phyloP scores from a whole-genome alignment of 495 filamentous ascomycete species.

The Neurospora tetraspora region DNA sequence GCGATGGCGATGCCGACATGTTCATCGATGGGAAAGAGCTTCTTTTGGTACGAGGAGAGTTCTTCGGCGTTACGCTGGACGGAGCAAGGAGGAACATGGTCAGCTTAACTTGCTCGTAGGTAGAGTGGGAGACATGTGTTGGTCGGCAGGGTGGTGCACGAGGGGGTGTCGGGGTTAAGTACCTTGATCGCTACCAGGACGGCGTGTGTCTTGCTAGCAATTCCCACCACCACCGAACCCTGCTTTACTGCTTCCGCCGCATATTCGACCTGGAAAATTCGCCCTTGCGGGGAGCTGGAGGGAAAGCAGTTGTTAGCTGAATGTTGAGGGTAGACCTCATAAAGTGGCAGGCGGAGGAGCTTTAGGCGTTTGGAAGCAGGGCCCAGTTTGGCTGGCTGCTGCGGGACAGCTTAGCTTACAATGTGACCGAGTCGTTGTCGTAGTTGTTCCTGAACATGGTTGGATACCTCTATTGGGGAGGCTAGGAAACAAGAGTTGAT shows the following conservation, averaged over 20 bases:
- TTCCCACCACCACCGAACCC: constrained; percentile 92
- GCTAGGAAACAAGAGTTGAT: not conserved
- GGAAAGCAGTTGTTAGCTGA: constrained; percentile 5
- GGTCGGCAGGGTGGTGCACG: not conserved
- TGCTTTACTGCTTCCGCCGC: constrained; percentile 98
- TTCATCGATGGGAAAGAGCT: constrained; percentile 92
- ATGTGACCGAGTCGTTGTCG: constrained; percentile 99
- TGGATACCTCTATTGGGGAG: not conserved
- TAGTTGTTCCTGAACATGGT: constrained; percentile 99
- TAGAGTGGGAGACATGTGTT: not conserved
- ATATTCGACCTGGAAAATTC: constrained; percentile 99
- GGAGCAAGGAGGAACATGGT: not conserved
- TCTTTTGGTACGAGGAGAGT: constrained; percentile 98
- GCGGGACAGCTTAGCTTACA: constrained; percentile 48
- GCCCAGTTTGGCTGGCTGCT: not conserved
- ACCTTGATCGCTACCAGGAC: constrained; percentile 97
- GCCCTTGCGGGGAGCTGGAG: constrained; percentile 88
- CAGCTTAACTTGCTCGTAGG: constrained; percentile 2
- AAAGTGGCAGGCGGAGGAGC: not conserved
- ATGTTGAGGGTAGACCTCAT: not conserved
- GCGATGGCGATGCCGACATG: constrained; percentile 94
- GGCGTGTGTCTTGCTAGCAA: constrained; percentile 95
- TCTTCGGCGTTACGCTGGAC: constrained; percentile 93
- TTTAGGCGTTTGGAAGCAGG: constrained; percentile 1
- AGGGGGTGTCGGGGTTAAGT: constrained; percentile 14